These are phyloP conservation scores for Funneliformis mosseae DNA, from an alignment of 192 early-diverging fungal species.

Conservation along the genomic window DNA sequence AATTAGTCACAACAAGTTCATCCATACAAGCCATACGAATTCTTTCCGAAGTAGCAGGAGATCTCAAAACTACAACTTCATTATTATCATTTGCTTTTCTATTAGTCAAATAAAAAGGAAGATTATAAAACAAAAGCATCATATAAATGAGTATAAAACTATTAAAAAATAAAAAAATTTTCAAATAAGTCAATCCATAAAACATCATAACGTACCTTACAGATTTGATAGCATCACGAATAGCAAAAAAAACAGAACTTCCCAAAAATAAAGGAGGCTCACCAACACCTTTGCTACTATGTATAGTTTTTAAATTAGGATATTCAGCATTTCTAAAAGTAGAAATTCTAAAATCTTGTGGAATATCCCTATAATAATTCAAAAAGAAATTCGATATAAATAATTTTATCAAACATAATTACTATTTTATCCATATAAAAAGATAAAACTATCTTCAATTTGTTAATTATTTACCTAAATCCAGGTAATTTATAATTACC, in stretches of 20 bases:
- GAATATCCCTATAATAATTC: slow-evolving; percentile 60
- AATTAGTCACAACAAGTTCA: slow-evolving; percentile 52
- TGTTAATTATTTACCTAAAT: slow-evolving; percentile 48
- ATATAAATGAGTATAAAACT: not conserved
- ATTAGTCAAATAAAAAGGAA: too few relatives aligned
- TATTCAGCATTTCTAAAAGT: slow-evolving; percentile 61
- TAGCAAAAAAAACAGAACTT: slow-evolving; percentile 73
- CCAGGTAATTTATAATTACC: slow-evolving; percentile 89
- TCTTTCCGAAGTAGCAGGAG: slow-evolving; percentile 78
- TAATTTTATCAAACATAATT: not conserved
- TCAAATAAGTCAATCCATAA: too few relatives aligned
- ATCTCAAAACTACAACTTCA: slow-evolving; percentile 62
- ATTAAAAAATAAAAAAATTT: not conserved
- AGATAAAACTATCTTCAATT: too few relatives aligned
- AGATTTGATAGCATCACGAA: slow-evolving; percentile 74
- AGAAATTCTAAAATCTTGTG: slow-evolving; percentile 75
- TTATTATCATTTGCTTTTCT: slow-evolving; percentile 47
- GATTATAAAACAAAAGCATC: not conserved
- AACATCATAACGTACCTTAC: slow-evolving; percentile 47
- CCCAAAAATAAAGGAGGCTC: slow-evolving; percentile 90
- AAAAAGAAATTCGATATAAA: not conserved
- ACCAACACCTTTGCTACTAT: slow-evolving; percentile 82
- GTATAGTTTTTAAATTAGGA: slow-evolving; percentile 68
- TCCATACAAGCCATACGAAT: slow-evolving; percentile 76
- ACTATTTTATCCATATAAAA: too few relatives aligned